Evolutionary conservation across 345 rosid genomes (phyloP), one percentile per base, ranked within the genome.

Genomic region (Litchi chinensis): DNA sequence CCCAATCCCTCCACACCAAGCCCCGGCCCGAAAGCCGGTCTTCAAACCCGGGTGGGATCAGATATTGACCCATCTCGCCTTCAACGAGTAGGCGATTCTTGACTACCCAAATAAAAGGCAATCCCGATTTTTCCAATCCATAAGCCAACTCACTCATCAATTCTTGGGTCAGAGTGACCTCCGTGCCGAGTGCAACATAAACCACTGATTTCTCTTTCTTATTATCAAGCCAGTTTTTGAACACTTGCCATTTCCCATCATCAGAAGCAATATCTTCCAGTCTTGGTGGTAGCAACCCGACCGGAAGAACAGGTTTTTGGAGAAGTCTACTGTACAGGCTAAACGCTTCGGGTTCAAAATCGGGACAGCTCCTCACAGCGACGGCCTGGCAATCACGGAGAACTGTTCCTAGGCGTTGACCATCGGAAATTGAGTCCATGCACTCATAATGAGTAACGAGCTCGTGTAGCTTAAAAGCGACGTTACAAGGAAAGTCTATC

Each of bases 41-140:
- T 28, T 37, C 50, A n/a, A 77, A 80, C 37, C 80, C 73, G 4
- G 13, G 19, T 0, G 84, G 82, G 3, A 80, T 11, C 15, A 37
- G 28, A 24, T 21, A 15, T 41, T 21, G 39, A 3, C 37, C 79
- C 37, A 7, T 18, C 43, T 62, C 7, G 6, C 74, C 62, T 26
- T 70, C 62, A 4, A 50, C 62, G 16, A 48, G 41, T 3, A 8
- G 62, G 41, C 74, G 74, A 6, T 57, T 74, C 70, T 71, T 67
- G 11, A 83, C 6, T 22, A 68, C 79, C 86, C 81, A 80, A 66
- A 83, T 26, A 67, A 83, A 83, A 19, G 83, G 77, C 19, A 73
- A 52, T 28, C 81, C 77, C 1, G 81, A 76, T 22, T 56, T 41
- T 71, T 79, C 83, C 54, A 79, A 39, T 4, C 86, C 86, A 52